These are phyloP conservation scores for Stagonosporopsis chrysanthemi DNA, from an alignment of 2,329 filamentous ascomycete genomes.

Conservation along the genomic window DNA sequence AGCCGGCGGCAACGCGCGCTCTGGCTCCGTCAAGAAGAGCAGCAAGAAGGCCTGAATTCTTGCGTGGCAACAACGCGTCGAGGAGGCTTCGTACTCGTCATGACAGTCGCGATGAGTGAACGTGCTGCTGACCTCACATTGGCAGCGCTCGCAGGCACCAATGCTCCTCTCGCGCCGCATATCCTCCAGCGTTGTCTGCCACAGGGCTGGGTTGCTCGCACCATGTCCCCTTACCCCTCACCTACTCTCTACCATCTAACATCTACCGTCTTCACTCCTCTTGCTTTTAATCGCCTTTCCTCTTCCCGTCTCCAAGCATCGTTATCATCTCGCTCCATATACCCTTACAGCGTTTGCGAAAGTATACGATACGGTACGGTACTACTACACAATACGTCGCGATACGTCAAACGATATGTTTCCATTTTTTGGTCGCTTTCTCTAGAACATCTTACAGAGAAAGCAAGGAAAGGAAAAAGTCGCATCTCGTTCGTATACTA, in stretches of 20 bases:
- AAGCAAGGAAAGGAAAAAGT: conserved; percentile 10
- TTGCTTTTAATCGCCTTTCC: background rate
- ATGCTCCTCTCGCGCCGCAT: background rate
- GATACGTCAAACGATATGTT: background rate
- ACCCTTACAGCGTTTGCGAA: conserved; percentile 17
- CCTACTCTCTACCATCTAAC: background rate
- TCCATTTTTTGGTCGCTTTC: background rate
- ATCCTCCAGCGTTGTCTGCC: conserved; percentile 14
- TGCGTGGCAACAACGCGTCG: conserved; percentile 21
- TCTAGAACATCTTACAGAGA: background rate
- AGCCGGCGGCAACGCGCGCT: conserved; percentile 8
- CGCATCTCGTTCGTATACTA: conserved; percentile 6
- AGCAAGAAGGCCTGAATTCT: conserved; percentile 20
- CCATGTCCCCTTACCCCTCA: background rate
- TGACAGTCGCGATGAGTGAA: background rate
- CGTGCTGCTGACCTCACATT: background rate
- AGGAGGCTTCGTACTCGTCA: conserved; percentile 12
- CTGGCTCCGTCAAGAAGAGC: conserved; percentile 15
- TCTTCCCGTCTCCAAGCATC: conserved; percentile 2
- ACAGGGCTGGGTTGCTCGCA: conserved; percentile 20
- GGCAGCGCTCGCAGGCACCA: background rate
- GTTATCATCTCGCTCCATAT: conserved; percentile 16
- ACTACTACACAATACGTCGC: background rate
- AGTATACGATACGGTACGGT: background rate
- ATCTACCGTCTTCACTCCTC: background rate